These are phyloP conservation scores for Pseudogymnoascus sp. DNA, from an alignment of 2,329 filamentous ascomycete species.

Conservation along the genomic window DNA sequence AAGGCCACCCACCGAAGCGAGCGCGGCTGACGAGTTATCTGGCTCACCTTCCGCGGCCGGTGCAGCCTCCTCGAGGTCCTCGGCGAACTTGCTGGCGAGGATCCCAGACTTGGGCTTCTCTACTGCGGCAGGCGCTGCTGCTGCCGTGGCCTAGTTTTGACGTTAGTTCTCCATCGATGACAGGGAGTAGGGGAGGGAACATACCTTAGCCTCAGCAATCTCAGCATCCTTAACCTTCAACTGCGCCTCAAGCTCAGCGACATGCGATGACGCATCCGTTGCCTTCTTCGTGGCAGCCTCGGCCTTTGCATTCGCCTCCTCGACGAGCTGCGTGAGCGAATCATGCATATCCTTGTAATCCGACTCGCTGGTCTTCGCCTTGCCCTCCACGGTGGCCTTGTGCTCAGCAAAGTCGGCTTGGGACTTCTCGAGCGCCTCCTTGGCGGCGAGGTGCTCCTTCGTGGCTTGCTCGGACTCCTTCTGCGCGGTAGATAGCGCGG, in stretches of 20 bases:
- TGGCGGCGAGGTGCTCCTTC: slow-evolving; percentile 31
- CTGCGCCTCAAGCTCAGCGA: slow-evolving; percentile 18
- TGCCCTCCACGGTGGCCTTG: slow-evolving; percentile 42
- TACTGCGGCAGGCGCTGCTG: slow-evolving; percentile 6
- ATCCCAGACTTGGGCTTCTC: slow-evolving; percentile 11
- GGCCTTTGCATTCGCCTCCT: slow-evolving; percentile 39
- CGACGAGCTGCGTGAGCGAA: slow-evolving; percentile 50
- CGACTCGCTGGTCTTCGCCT: slow-evolving; percentile 46
- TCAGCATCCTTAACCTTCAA: slow-evolving; percentile 50
- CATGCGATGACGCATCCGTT: background rate
- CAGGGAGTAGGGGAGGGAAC: background rate
- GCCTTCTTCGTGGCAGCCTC: slow-evolving; percentile 26
- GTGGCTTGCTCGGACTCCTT: slow-evolving; percentile 28
- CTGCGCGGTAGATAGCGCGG: slow-evolving; percentile 30
- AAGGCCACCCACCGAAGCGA: slow-evolving; percentile 52
- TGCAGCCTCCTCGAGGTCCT: slow-evolving; percentile 28
- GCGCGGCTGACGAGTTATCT: slow-evolving; percentile 55
- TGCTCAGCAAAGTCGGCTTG: slow-evolving; percentile 47
- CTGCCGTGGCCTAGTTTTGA: slow-evolving; percentile 8
- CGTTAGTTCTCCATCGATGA: background rate
- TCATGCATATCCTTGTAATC: slow-evolving; percentile 58
- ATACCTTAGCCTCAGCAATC: slow-evolving; percentile 52
- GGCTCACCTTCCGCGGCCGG: slow-evolving; percentile 49
- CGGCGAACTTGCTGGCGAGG: slow-evolving; percentile 43
- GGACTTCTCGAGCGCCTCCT: slow-evolving; percentile 33